Conservation (phyloP, 2,329 filamentous ascomycete species). For the Nectriaceae sp. region DNA sequence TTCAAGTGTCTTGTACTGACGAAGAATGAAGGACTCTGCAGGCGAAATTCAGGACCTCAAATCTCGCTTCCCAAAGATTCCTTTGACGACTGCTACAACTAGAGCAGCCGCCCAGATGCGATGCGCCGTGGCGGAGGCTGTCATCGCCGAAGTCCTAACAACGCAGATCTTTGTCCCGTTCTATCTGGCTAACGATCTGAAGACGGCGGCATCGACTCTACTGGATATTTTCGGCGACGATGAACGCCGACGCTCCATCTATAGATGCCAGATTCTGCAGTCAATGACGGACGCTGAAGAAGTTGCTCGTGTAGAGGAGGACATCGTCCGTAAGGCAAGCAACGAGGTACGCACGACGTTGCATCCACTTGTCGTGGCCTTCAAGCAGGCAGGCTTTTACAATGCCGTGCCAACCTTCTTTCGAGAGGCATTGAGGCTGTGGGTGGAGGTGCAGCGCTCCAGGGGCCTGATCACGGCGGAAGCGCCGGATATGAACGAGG, state of each 20-base stretch:
- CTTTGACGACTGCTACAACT: conserved; percentile 23
- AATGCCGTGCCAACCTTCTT: conserved; percentile 25
- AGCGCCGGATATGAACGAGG: conserved; percentile 21
- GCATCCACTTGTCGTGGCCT: conserved; percentile 21
- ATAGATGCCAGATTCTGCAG: conserved; percentile 31
- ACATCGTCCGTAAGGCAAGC: conserved; percentile 28
- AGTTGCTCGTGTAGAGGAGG: conserved; percentile 18
- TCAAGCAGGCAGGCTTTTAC: conserved; percentile 27
- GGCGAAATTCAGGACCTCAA: conserved; percentile 27
- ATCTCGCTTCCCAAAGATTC: conserved; percentile 23
- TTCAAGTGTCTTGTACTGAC: not conserved
- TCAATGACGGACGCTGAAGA: conserved; percentile 22
- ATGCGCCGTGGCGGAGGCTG: conserved; percentile 30
- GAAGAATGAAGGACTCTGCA: conserved; percentile 14
- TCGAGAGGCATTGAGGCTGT: conserved; percentile 25
- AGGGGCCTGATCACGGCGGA: conserved; percentile 27
- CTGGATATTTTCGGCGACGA: conserved; percentile 27
- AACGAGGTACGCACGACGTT: conserved; percentile 23
- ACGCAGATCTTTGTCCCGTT: conserved; percentile 31
- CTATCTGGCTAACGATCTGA: conserved; percentile 22
- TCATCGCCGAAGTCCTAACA: conserved; percentile 25
- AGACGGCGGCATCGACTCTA: conserved; percentile 18
- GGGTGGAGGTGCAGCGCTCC: conserved; percentile 27
- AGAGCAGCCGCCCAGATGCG: conserved; percentile 26
- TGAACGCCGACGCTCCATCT: conserved; percentile 25